Evolutionary conservation across 2,329 filamentous ascomycete genomes (phyloP).

Genomic region (Hypoxylon sp.): DNA sequence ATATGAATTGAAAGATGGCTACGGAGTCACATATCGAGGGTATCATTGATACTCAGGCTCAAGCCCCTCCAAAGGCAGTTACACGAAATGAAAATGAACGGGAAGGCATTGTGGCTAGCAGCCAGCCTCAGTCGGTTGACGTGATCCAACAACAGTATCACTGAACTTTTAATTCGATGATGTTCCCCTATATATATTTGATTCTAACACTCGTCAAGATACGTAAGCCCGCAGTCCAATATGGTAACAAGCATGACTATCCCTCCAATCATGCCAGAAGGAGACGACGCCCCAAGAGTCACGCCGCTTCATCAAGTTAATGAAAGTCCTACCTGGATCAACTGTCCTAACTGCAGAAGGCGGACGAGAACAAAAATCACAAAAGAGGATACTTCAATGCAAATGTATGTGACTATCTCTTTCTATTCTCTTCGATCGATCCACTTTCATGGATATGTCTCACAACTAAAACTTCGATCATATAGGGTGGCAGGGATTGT

Average conservation of each 20-base stretch:
- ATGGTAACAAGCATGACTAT: not conserved
- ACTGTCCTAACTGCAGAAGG: conserved; percentile 38
- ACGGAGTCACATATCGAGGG: conserved; percentile 12
- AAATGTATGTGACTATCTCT: conserved; percentile 24
- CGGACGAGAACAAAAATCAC: conserved; percentile 19
- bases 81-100: not conserved
- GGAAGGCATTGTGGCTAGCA: not conserved
- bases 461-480: not conserved
- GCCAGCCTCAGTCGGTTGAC: not conserved
- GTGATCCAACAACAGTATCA: conserved; percentile 29
- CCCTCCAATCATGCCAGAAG: conserved; percentile 12
- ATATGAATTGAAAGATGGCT: conserved; percentile 1
- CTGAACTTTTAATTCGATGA: no score
- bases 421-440: not conserved
- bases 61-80: not conserved
- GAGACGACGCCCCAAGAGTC: conserved; percentile 18
- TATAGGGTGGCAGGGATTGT: conserved; percentile 30
- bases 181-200: not conserved
- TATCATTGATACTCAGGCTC: not conserved
- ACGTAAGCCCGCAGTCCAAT: not conserved
- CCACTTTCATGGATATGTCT: not conserved
- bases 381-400: conserved; percentile 23
- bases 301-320: conserved; percentile 31
- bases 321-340: conserved; percentile 22
- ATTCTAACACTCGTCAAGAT: conserved; percentile 17